Conservation (phyloP, 1,284 basidiomycete species). For the Sanghuangporus weigelae region DNA sequence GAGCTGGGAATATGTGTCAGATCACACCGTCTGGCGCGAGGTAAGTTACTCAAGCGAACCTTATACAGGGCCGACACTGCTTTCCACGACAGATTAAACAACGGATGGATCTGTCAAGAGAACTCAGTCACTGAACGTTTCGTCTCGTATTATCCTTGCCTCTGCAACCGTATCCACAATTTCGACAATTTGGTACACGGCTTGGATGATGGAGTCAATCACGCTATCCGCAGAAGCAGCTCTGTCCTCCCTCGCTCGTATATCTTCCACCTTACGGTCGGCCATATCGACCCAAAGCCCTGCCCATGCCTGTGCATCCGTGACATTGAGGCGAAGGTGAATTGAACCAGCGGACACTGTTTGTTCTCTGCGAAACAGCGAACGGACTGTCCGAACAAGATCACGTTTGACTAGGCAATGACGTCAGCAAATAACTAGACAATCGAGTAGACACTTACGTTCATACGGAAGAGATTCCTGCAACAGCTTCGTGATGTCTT, state of each 20-base stretch:
- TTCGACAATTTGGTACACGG: not conserved
- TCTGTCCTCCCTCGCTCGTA: not conserved
- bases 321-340: not conserved
- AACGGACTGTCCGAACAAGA: not conserved
- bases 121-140: not conserved
- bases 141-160: not conserved
- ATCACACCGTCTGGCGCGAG: not conserved
- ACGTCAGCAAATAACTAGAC: not conserved
- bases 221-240: too few species aligned
- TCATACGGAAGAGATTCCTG: not conserved
- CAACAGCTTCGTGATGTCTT: not conserved
- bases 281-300: not conserved
- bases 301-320: not conserved
- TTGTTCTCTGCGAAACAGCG: not conserved
- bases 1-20: not conserved
- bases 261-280: not conserved
- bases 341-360: not conserved
- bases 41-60: not conserved
- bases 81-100: not conserved
- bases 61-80: not conserved
- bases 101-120: not conserved
- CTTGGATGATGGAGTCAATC: not conserved
- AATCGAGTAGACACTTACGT: not conserved
- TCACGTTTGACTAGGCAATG: not conserved
- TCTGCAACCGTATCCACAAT: not conserved